These are phyloP conservation scores for Dryas alaskensis DNA, from an alignment of 306 rosid species.

Conservation along the genomic window DNA sequence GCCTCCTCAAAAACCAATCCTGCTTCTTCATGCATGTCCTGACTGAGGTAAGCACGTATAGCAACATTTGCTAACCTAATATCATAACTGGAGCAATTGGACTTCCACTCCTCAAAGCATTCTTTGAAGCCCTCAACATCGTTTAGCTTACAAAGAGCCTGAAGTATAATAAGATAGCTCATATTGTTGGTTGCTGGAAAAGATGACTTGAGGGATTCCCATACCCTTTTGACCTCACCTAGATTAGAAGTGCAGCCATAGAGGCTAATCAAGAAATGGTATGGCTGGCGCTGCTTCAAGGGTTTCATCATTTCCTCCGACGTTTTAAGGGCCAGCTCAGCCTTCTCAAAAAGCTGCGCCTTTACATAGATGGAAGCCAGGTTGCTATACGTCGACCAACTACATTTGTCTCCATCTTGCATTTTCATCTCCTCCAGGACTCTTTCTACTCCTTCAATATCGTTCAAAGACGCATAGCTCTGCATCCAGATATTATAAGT, in stretches of 20 bases:
- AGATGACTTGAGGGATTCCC: slow-evolving; percentile 53
- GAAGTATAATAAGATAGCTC: slow-evolving; percentile 73
- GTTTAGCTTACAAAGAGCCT: slow-evolving; percentile 57
- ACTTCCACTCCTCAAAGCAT: slow-evolving; percentile 72
- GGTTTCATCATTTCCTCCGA: slow-evolving; percentile 45
- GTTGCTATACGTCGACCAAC: slow-evolving; percentile 73
- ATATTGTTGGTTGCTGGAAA: slow-evolving; percentile 43
- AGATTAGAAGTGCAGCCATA: slow-evolving; percentile 64
- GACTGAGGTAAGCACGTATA: slow-evolving; percentile 54
- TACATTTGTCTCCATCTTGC: slow-evolving; percentile 26
- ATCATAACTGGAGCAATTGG: slow-evolving; percentile 49
- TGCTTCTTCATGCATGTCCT: slow-evolving; percentile 61
- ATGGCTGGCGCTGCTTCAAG: slow-evolving; percentile 38
- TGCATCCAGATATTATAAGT: slow-evolving; percentile 72
- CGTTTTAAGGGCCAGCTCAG: slow-evolving; percentile 54
- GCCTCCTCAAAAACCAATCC: slow-evolving; percentile 45
- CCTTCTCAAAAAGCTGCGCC: slow-evolving; percentile 54
- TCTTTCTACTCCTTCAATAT: slow-evolving; percentile 48
- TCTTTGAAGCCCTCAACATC: slow-evolving; percentile 54
- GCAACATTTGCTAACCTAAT: slow-evolving; percentile 42
- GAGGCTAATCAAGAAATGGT: slow-evolving; percentile 61
- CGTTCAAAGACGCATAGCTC: slow-evolving; percentile 48
- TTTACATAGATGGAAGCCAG: slow-evolving; percentile 71
- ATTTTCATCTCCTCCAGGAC: slow-evolving; percentile 56
- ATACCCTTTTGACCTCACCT: slow-evolving; percentile 57